Evolutionary conservation across 2,329 filamentous ascomycete species (phyloP).

Genomic region (Stagonosporopsis tanaceti): DNA sequence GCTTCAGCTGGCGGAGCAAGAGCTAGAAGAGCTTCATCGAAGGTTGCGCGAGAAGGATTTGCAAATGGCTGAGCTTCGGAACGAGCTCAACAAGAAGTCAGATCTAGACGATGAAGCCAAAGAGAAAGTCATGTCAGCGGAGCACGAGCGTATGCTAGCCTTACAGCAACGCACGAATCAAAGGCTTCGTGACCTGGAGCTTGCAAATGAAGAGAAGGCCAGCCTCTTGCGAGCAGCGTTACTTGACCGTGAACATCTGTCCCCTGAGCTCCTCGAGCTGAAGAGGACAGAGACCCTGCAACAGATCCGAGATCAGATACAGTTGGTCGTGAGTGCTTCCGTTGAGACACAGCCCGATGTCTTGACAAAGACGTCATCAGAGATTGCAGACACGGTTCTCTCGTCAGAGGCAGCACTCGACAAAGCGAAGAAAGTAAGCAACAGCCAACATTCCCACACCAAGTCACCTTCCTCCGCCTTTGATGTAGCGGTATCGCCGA

Average conservation of each 20-base stretch:
- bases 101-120: constrained; percentile 43
- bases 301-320: constrained; percentile 45
- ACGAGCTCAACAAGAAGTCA: constrained; percentile 47
- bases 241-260: constrained; percentile 44
- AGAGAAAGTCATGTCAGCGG: constrained; percentile 40
- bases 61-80: constrained; percentile 47
- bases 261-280: constrained; percentile 43
- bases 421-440: constrained; percentile 50
- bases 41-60: constrained; percentile 47
- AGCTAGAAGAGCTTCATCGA: constrained; percentile 46
- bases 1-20: constrained; percentile 45
- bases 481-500: constrained; percentile 31
- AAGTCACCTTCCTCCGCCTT: constrained; percentile 31
- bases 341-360: constrained; percentile 42
- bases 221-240: constrained; percentile 45
- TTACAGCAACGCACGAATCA: constrained; percentile 47
- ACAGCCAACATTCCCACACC: constrained; percentile 34
- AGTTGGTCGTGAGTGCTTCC: constrained; percentile 41
- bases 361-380: constrained; percentile 42
- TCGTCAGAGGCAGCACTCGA: constrained; percentile 46
- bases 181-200: constrained; percentile 45
- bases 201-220: constrained; percentile 47
- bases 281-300: constrained; percentile 44
- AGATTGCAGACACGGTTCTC: constrained; percentile 47
- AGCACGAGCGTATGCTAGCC: constrained; percentile 46